Base-by-base conservation (phyloP, 192 early-diverging fungal species). In the Tieghemiomyces parasiticus region DNA sequence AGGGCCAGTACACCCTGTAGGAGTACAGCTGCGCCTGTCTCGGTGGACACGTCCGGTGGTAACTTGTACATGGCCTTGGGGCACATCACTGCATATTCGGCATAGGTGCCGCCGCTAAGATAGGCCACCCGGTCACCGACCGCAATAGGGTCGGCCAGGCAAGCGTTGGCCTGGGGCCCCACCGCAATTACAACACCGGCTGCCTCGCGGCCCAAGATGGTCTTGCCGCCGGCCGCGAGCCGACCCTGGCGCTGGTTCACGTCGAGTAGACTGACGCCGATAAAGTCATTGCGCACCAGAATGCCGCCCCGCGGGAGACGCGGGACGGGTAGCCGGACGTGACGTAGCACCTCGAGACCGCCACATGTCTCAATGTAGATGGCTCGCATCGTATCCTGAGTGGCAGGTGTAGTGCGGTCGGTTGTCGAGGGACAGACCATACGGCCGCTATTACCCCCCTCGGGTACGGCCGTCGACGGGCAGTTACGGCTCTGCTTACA, bases 251-350 rank as follows among this genome's bases (percentile, higher is more conserved):
- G 84, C 48, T 88, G 89, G 68, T 92, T 91, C 0, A 84, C 94
- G 68, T 96, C 93, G 59, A 94, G 90, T 51, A 82, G 90, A 73
- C 94, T 96, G 42, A 96, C 78, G 4, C 92, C 92, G 13, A 81
- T 74, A 52, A 71, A 85, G 0, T 73, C 64, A 72, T 92, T 92
- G 55, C 78, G 76, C 46, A 95, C 78, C n/a, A 92, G 68, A 8
- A 92, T 61, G 30, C 82, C 72, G 22, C 77, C 73, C 2, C 71
- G 62, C 22, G 69, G 73, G 8, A 70, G 65, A 13, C 59, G 58
- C 1, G 86, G 86, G 35, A 61, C 68, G 22, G 79, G 75, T 2
- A 75, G 52, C 14, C 70, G 54, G 24, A 68, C 74, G 33, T 76
- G 65, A 38, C 73, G 61, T 33, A 88, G 72, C 16, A 81, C 74